A percentile compares a stretch with the other conserved stretches of the same genome.
Conservation (phyloP, 2,329 filamentous ascomycete genomes). For the Botrytis hyacinthi region DNA sequence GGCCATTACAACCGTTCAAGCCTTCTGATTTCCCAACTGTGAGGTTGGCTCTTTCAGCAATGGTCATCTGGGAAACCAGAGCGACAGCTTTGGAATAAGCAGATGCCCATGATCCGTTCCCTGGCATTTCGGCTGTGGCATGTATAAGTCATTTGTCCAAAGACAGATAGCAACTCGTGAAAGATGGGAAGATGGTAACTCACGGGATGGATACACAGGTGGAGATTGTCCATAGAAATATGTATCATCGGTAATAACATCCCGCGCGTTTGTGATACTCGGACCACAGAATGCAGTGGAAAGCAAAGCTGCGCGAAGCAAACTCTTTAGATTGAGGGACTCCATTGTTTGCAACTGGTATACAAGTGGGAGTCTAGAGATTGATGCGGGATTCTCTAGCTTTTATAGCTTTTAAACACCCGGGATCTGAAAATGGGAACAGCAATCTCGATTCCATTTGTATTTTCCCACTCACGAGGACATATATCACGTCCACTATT, state of each 20-base stretch:
- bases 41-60: background rate
- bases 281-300: background rate
- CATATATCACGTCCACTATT: background rate
- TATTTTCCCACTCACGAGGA: background rate
- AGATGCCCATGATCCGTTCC: background rate
- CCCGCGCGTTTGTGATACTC: background rate
- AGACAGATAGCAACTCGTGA: background rate
- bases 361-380: background rate
- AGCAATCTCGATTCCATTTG: background rate
- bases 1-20: background rate
- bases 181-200: background rate
- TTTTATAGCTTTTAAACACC: background rate
- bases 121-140: background rate
- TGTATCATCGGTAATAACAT: slow-evolving; percentile 37
- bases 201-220: background rate
- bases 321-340: background rate
- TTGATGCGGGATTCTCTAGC: background rate
- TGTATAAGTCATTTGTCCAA: background rate
- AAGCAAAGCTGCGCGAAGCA: slow-evolving; percentile 4
- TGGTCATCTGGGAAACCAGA: background rate
- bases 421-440: too few species aligned
- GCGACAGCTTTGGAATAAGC: background rate
- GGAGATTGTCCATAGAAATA: background rate
- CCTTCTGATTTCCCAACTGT: background rate
- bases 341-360: background rate